Conservation (phyloP, 2,329 filamentous ascomycete genomes). For the Diplocarpon rosae region DNA sequence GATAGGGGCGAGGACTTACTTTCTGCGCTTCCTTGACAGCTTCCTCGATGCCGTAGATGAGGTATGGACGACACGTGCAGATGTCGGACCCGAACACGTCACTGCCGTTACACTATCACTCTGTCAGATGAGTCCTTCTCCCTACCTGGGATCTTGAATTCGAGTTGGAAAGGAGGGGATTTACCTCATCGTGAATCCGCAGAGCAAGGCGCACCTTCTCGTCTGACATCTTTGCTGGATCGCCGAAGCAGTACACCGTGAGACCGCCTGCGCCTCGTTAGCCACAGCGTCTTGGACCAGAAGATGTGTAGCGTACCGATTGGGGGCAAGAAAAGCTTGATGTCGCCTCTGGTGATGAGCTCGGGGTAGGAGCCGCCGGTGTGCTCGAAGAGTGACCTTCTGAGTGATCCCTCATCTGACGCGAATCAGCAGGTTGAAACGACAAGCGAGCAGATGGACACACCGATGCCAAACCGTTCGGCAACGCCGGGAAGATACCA, state of each 20-base stretch:
- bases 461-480: slow-evolving; percentile 72
- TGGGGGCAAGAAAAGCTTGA: slow-evolving; percentile 90
- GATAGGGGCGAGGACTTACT: slow-evolving; percentile 26
- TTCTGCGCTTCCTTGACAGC: slow-evolving; percentile 92
- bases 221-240: slow-evolving; percentile 88
- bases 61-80: slow-evolving; percentile 89
- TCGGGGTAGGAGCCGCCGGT: slow-evolving; percentile 95
- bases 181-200: slow-evolving; percentile 60
- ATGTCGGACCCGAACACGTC: slow-evolving; percentile 98
- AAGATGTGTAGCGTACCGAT: slow-evolving; percentile 69
- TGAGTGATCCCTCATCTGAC: slow-evolving; percentile 78
- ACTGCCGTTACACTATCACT: slow-evolving; percentile 70
- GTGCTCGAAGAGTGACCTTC: slow-evolving; percentile 84
- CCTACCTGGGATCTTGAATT: too few relatives aligned
- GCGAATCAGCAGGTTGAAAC: slow-evolving; percentile 49
- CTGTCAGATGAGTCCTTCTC: slow-evolving; percentile 15
- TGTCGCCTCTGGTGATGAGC: slow-evolving; percentile 85
- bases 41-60: slow-evolving; percentile 95
- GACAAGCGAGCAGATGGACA: not conserved
- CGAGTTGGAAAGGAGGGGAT: not conserved
- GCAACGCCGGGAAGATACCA: slow-evolving; percentile 85
- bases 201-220: slow-evolving; percentile 70
- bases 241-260: slow-evolving; percentile 95
- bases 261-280: slow-evolving; percentile 41
- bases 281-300: slow-evolving; percentile 24